Evolutionary conservation across 495 filamentous ascomycete species (phyloP), one percentile per base, ranked within the genome.

Genomic region (Rhypophila decipiens): DNA sequence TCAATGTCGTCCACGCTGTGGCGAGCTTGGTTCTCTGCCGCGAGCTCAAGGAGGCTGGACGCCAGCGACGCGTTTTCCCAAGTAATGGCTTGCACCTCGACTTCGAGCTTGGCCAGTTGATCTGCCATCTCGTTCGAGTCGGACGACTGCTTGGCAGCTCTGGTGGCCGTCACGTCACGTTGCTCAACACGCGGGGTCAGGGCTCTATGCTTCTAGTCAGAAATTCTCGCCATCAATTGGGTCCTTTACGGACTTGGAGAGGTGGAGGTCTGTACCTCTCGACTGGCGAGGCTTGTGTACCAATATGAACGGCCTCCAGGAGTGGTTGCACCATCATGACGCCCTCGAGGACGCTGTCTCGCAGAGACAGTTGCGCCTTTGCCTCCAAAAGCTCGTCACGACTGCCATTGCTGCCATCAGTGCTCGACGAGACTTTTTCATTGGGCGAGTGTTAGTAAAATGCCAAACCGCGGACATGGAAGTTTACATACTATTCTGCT

Each of bases 301-400:
- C 84, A 40, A 79, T 67, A 59, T 90, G 86, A 42, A 89, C 77
- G 1, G 87, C 83, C 57, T 86, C 88, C 42, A 94, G 66, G 39
- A 82, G 82, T 9, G 87, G 87, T 56, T 86, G 83, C 19, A 80
- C 78, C 52, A 78, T 76, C 49, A 90, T 64, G 21, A 86, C 77
- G 42, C 71, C 81, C 40, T 80, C 76, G 11, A 84, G 65, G n/a
- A 87, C 76, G 51, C 77, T 79, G 54, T 79, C 79, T 46, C 78
- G 79, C 46, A 90, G 69, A 24, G 75, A 71, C 58, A 88, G 85
- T 37, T 71, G 69, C 39, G 85, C 80, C 58, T 82, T 79, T 35
- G 85, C 79, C 53, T 87, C 78, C 19, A 88, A 65, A 24, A 86
- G 74, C 44, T 81, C 81, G 38, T 75, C 73, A 57, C 87, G 81